These are phyloP conservation scores for Taiozyma sp. DNA, from an alignment of 1,139 yeast genomes.

Conservation along the genomic window DNA sequence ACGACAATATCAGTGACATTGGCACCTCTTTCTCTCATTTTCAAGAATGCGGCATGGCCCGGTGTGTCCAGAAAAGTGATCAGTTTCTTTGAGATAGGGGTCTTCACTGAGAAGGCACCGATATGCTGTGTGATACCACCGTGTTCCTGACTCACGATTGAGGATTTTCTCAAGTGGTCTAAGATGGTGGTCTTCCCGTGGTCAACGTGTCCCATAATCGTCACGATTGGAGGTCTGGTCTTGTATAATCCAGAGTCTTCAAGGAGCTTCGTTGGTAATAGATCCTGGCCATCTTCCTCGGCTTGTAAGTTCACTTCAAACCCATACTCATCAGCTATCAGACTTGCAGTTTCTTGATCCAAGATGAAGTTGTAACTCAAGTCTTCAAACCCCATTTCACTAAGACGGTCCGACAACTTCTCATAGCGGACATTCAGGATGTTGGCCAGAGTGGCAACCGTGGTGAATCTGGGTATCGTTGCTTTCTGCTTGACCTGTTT, in stretches of 20 bases:
- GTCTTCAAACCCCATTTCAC: constrained; percentile 71
- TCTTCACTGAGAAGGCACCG: constrained; percentile 88
- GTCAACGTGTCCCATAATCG: constrained; percentile 99
- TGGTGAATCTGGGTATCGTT: constrained; percentile 22
- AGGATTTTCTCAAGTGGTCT: constrained; percentile 79
- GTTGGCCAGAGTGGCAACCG: constrained; percentile 56
- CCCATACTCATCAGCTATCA: constrained; percentile 88
- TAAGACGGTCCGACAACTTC: constrained; percentile 53
- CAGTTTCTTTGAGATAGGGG: constrained; percentile 67
- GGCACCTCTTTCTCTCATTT: constrained; percentile 97
- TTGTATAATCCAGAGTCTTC: constrained; percentile 45
- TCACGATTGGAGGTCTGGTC: constrained; percentile 87
- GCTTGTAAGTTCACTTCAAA: constrained; percentile 47
- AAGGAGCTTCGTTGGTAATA: constrained; percentile 45
- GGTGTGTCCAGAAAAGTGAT: constrained; percentile 96
- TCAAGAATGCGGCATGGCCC: constrained; percentile 95
- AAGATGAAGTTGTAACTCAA: constrained; percentile 74
- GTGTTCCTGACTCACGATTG: constrained; percentile 78
- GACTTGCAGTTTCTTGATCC: constrained; percentile 78
- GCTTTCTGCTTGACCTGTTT: constrained; percentile 6
- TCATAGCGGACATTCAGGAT: constrained; percentile 62
- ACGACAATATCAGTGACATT: constrained; percentile 88
- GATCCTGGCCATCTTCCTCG: constrained; percentile 45
- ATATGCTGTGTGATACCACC: constrained; percentile 99
- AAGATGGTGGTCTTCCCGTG: constrained; percentile 96